Base-by-base conservation (phyloP, 345 rosid genomes). In the Citrus medica region DNA sequence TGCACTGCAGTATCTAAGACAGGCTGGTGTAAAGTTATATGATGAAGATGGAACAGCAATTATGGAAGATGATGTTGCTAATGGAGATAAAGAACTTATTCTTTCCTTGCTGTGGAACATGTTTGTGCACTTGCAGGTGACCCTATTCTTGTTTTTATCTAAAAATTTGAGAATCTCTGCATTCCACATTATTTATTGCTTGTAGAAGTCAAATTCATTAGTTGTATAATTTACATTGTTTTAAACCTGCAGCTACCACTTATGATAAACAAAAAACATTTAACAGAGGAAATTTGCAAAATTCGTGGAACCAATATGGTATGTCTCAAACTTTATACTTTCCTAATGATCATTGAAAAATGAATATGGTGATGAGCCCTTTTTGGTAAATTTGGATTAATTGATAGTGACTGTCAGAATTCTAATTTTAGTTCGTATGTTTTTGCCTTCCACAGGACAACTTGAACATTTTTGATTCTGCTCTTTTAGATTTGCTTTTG, bases 61-160 rank as follows among this genome's bases (percentile, higher is more conserved):
- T 79, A 79, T 78, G 73, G 92, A 76, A 71, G 96, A 93, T 79
- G 97, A 93, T 79, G 74, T 95, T 82, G 93, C 84, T 74, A 81
- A 78, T 58, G 96, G 98, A 71, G 98, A 95, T 84, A 95, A 86
- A 81, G 98, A 95, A 83, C 89, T 93, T 78, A 90, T 88, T 65
- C 64, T 95, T 78, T 90, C 93, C 67, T 84, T 95, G 88, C 89
- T 93, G 42, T 95, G 99, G 98, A 95, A 91, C 82, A 86, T 92
- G 75, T 95, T 95, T 88, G 87, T 90, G 69, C 93, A 91, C 79
- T 77, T 93, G 83, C 99, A 95, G 94, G 99, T 93, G n/a, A 51
- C 33, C 80, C 72, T 48, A n/a, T 59, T 67, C 55, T 8, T 79
- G 65, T 51, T 69, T 40, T 59, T 55, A 22, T 61, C 37, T 27